Evolutionary conservation across 2,329 filamentous ascomycete genomes (phyloP).

Genomic region (Herpotrichia juniperi): DNA sequence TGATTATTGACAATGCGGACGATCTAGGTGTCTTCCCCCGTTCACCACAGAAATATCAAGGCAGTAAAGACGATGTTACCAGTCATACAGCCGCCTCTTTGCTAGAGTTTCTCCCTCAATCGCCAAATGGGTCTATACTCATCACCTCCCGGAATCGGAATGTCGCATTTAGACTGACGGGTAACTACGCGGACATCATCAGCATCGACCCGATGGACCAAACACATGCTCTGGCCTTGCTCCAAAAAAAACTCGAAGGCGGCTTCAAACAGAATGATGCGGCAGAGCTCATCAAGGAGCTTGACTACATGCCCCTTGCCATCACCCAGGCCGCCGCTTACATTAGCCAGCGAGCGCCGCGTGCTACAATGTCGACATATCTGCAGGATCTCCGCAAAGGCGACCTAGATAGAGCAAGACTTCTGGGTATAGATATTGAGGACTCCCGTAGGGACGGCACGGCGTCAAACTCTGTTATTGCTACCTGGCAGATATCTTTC

Average conservation of each 20-base stretch:
- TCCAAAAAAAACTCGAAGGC: slow-evolving; percentile 24
- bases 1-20: slow-evolving; percentile 21
- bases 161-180: slow-evolving; percentile 19
- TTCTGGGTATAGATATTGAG: slow-evolving; percentile 1
- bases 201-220: slow-evolving; percentile 29
- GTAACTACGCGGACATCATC: slow-evolving; percentile 15
- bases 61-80: neutral
- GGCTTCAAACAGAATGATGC: slow-evolving; percentile 6
- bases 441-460: slow-evolving; percentile 7
- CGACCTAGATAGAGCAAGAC: slow-evolving; percentile 4
- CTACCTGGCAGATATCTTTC: slow-evolving; percentile 38
- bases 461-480: slow-evolving; percentile 22
- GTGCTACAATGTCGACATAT: slow-evolving; percentile 1
- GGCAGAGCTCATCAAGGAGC: slow-evolving; percentile 18
- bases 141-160: slow-evolving; percentile 20
- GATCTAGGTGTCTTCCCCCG: slow-evolving; percentile 14
- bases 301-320: slow-evolving; percentile 43
- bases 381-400: slow-evolving; percentile 8
- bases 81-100: slow-evolving; percentile 6
- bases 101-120: slow-evolving; percentile 16
- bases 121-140: slow-evolving; percentile 15
- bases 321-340: slow-evolving; percentile 26
- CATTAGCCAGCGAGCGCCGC: slow-evolving; percentile 4
- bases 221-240: slow-evolving; percentile 23
- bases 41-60: neutral